A percentile compares a stretch with the other conserved stretches of the same genome.
Evolutionary conservation across 2,329 filamentous ascomycete species (phyloP).

Genomic region (Zymoseptoria tritici): DNA sequence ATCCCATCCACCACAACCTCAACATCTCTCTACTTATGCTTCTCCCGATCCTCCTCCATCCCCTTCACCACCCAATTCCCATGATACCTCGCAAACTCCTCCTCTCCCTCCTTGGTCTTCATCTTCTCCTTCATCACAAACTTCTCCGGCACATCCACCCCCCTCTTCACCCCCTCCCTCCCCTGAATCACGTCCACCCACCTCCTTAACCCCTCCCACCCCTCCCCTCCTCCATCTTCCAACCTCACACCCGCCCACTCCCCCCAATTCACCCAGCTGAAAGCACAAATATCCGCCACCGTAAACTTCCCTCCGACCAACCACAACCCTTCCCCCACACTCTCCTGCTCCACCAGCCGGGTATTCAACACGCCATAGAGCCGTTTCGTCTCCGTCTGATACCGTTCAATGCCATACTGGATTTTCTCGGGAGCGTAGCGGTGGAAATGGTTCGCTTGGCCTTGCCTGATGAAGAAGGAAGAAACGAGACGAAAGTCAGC

Average conservation of each 20-base stretch:
- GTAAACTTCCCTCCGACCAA: conserved; percentile 41
- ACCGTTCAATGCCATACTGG: conserved; percentile 41
- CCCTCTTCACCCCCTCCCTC: conserved; percentile 27
- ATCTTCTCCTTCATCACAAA: conserved; percentile 34
- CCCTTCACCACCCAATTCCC: conserved; percentile 29
- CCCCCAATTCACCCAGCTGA: conserved; percentile 40
- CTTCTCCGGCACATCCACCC: conserved; percentile 30
- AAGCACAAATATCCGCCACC: conserved; percentile 43
- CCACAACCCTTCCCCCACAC: conserved; percentile 30
- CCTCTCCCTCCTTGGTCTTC: conserved; percentile 32
- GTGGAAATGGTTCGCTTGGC: conserved; percentile 43
- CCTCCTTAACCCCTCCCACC: conserved; percentile 21
- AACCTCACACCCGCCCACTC: too few relatives aligned
- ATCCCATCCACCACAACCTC: too few relatives aligned
- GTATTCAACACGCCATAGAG: conserved; percentile 41
- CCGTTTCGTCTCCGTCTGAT: conserved; percentile 42
- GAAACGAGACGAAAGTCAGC: too few relatives aligned
- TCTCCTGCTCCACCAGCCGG: conserved; percentile 27
- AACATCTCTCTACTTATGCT: conserved; percentile 23
- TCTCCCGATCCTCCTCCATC: conserved; percentile 34
- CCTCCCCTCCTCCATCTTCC: too few relatives aligned
- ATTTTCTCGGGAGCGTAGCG: conserved; percentile 38
- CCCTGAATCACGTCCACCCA: conserved; percentile 31
- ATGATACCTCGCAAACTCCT: conserved; percentile 33
- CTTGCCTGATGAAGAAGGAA: conserved; percentile 15